Percentiles rank a stretch among this genome's conserved stretches.
These are phyloP conservation scores for Mortierella sp. DNA, from an alignment of 371 early-diverging fungal species.

Conservation along the genomic window DNA sequence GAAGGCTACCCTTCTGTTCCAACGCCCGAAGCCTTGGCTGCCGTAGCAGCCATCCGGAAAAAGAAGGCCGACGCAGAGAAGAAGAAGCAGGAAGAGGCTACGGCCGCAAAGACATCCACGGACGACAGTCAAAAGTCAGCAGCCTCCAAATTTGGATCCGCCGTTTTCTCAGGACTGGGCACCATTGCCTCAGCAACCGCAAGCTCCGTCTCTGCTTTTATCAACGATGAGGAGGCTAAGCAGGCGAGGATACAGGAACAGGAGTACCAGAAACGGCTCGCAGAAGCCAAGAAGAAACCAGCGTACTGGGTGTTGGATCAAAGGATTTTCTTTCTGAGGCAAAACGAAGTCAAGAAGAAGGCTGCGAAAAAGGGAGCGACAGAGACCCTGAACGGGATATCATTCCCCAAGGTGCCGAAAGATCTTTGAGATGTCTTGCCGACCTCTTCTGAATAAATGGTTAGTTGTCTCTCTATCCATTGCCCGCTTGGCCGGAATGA, in stretches of 20 bases:
- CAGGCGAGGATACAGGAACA: conserved; percentile 34
- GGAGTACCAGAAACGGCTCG: conserved; percentile 31
- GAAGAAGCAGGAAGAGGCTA: conserved; percentile 27
- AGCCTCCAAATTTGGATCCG: conserved; percentile 44
- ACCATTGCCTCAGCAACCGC: conserved; percentile 36
- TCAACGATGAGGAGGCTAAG: conserved; percentile 48
- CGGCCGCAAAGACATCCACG: conserved; percentile 5
- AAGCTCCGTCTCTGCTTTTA: conserved; percentile 43
- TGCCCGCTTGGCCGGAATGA: no score
- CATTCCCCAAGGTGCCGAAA: conserved; percentile 66
- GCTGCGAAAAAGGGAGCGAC: conserved; percentile 57
- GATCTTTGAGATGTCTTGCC: conserved; percentile 19
- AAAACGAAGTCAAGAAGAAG: conserved; percentile 60
- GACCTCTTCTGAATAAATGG: not conserved
- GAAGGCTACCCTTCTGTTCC: conserved; percentile 45
- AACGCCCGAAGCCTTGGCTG: conserved; percentile 44
- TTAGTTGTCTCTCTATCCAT: no score
- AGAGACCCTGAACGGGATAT: conserved; percentile 56
- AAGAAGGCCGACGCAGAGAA: conserved; percentile 45
- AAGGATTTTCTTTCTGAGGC: conserved; percentile 66
- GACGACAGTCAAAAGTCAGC: conserved; percentile 26
- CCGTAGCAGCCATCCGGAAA: conserved; percentile 45
- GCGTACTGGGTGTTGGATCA: conserved; percentile 62
- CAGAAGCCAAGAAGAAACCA: conserved; percentile 37
- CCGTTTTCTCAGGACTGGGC: conserved; percentile 42